Percentiles rank a stretch among this genome's conserved stretches.
These are phyloP conservation scores for Apiotrichum siamense DNA, from an alignment of 1,284 basidiomycete species.

Conservation along the genomic window DNA sequence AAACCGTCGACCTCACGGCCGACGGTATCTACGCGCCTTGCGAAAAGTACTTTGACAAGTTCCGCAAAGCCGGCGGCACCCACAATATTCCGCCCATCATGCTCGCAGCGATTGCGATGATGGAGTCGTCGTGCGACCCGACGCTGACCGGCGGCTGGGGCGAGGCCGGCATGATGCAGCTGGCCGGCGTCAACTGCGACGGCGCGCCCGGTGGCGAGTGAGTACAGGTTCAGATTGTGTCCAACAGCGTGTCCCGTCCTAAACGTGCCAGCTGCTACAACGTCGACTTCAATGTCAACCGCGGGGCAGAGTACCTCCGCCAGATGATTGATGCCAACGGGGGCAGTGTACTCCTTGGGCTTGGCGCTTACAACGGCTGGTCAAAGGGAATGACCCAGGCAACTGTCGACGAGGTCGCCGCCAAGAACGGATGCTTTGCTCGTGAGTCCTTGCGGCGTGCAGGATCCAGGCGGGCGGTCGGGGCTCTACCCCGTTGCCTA, in stretches of 20 bases:
- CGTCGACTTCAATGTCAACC: slow-evolving; percentile 56
- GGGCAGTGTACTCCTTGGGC: slow-evolving; percentile 57
- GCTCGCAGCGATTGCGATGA: slow-evolving; percentile 77
- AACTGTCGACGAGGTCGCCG: slow-evolving; percentile 33
- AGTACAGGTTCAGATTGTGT: slow-evolving; percentile 24
- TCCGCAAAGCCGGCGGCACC: slow-evolving; percentile 58
- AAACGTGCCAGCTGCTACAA: slow-evolving; percentile 27
- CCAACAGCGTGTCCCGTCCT: not conserved
- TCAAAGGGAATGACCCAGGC: slow-evolving; percentile 57
- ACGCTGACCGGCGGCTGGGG: slow-evolving; percentile 65
- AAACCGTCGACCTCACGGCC: slow-evolving; percentile 53
- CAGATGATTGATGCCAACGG: slow-evolving; percentile 43
- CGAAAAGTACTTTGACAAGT: slow-evolving; percentile 53
- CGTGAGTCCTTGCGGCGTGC: not conserved
- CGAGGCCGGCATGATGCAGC: slow-evolving; percentile 78
- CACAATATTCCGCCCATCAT: slow-evolving; percentile 58
- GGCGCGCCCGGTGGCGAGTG: slow-evolving; percentile 60
- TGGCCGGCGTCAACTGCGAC: slow-evolving; percentile 70
- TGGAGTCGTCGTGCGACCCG: slow-evolving; percentile 67
- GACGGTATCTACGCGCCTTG: slow-evolving; percentile 64
- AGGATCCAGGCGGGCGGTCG: too few species aligned
- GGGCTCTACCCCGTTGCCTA: too few species aligned
- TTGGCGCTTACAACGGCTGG: slow-evolving; percentile 81
- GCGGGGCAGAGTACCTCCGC: slow-evolving; percentile 26
- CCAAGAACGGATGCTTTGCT: not conserved